Conservation (phyloP, 2,329 filamentous ascomycete species). For the Fusarium sp. region DNA sequence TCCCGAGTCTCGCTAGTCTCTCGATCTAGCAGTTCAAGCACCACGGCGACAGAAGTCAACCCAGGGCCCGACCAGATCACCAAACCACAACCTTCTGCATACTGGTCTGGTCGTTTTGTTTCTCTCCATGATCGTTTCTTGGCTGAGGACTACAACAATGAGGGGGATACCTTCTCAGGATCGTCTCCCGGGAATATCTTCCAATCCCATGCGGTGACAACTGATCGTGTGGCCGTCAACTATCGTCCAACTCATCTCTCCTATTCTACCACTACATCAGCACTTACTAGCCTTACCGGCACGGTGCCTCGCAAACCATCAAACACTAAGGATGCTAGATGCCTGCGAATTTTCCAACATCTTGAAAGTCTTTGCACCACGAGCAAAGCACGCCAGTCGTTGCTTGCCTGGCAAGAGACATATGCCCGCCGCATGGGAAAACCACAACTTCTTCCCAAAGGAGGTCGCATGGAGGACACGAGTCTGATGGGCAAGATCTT, state of each 20-base stretch:
- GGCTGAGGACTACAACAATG: constrained; percentile 46
- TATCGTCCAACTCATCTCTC: constrained; percentile 49
- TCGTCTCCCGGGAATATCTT: not conserved
- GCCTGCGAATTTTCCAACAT: constrained; percentile 60
- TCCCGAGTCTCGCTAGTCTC: constrained; percentile 38
- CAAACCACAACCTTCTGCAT: constrained; percentile 62
- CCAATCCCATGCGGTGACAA: constrained; percentile 21
- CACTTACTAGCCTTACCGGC: constrained; percentile 45
- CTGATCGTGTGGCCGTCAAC: constrained; percentile 35
- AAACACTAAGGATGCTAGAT: constrained; percentile 57
- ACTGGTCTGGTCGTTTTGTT: constrained; percentile 74
- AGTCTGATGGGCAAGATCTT: constrained; percentile 50
- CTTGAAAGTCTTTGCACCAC: constrained; percentile 64
- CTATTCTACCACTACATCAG: constrained; percentile 52
- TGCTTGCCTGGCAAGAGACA: constrained; percentile 63
- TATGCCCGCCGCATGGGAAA: constrained; percentile 60
- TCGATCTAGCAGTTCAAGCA: constrained; percentile 34
- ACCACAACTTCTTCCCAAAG: constrained; percentile 57
- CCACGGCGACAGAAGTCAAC: constrained; percentile 28
- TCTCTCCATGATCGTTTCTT: constrained; percentile 65
- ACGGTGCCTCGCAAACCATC: constrained; percentile 24
- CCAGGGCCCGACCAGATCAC: constrained; percentile 53
- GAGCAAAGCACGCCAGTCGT: constrained; percentile 60
- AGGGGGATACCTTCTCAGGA: constrained; percentile 4
- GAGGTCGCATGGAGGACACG: constrained; percentile 52